Evolutionary conservation across 148 eudicot species (phyloP).

Genomic region (Vaccinium myrtillus): DNA sequence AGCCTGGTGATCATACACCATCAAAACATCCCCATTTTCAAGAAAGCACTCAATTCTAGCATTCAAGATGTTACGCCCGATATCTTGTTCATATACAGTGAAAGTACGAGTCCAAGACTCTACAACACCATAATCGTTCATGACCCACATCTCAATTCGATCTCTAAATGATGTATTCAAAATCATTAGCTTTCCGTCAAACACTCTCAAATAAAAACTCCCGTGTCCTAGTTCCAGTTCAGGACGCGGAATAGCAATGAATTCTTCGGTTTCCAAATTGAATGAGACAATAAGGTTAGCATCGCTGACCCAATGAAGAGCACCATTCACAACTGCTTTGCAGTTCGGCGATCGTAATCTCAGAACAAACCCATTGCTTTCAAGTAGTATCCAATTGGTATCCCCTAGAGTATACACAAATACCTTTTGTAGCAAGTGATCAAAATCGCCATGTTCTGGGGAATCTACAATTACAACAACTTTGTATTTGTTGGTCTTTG

Average conservation of each 20-base stretch:
- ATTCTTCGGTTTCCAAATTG: not conserved
- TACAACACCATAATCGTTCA: not conserved
- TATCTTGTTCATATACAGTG: not conserved
- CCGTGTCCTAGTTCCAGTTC: not conserved
- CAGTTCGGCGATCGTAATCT: not conserved
- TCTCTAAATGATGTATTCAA: not conserved
- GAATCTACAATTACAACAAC: not conserved
- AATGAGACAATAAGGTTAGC: not conserved
- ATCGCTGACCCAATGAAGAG: not conserved
- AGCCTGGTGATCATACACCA: not conserved
- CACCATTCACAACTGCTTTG: conserved; percentile 3
- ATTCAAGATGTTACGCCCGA: not conserved
- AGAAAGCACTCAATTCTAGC: not conserved
- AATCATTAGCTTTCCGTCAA: not conserved
- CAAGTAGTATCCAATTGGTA: not conserved
- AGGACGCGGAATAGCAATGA: not conserved
- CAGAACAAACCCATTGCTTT: not conserved
- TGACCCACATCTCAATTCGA: not conserved
- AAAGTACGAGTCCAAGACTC: not conserved
- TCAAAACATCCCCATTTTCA: not conserved
- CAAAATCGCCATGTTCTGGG: not conserved
- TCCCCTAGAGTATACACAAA: not conserved
- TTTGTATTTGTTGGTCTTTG: not conserved
- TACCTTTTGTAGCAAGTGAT: not conserved
- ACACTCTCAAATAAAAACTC: not conserved